phyloP scores from a whole-genome alignment of 2,329 filamentous ascomycete species.

The Cladophialophora immunda region DNA sequence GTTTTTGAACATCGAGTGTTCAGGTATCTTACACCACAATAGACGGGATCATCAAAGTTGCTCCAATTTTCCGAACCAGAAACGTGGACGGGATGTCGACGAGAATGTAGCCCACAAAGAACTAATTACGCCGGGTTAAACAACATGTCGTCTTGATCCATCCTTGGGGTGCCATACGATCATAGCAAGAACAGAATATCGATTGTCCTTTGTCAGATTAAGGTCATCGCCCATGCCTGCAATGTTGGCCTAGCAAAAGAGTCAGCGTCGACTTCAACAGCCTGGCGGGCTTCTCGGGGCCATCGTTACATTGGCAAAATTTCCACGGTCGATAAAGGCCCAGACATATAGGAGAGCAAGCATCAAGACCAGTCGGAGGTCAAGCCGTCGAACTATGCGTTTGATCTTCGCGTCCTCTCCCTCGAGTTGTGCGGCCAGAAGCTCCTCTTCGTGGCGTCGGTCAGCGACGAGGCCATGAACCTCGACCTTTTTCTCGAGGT shows the following conservation, averaged over 20 bases:
- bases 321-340: conserved; percentile 54
- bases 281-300: too few relatives aligned
- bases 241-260: conserved; percentile 36
- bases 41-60: conserved; percentile 39
- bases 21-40: conserved; percentile 14
- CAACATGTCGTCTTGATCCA: too few relatives aligned
- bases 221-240: conserved; percentile 53
- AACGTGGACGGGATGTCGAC: conserved; percentile 45
- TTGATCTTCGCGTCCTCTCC: conserved; percentile 18
- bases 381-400: conserved; percentile 21
- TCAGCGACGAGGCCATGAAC: too few relatives aligned
- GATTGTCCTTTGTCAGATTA: conserved; percentile 50
- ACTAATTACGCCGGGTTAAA: too few relatives aligned
- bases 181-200: conserved; percentile 43
- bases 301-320: conserved; percentile 52
- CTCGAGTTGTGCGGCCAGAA: not conserved
- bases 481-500: too few relatives aligned
- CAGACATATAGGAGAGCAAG: conserved; percentile 25
- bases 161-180: conserved; percentile 17
- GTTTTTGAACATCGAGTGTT: not conserved
- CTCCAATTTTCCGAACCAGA: conserved; percentile 42
- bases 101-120: conserved; percentile 45
- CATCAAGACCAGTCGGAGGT: conserved; percentile 18
- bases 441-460: too few relatives aligned
- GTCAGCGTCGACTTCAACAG: not conserved